Evolutionary conservation across 192 early-diverging fungal species (phyloP).

Genomic region (Podila clonocystis): DNA sequence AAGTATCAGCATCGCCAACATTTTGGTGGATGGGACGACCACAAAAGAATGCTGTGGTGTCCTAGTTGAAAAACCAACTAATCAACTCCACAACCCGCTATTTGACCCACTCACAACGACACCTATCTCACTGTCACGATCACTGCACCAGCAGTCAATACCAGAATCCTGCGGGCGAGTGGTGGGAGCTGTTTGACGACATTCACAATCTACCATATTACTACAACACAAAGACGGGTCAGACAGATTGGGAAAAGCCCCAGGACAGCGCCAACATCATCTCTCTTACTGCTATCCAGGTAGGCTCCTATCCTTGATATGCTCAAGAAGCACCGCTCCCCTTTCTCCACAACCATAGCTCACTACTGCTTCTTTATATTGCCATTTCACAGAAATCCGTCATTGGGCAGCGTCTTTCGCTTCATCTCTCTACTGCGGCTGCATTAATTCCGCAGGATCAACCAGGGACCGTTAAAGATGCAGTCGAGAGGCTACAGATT

Average conservation of each 20-base stretch:
- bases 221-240: conserved; percentile 87
- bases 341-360: background rate
- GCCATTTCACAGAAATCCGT: conserved; percentile 59
- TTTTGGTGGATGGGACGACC: background rate
- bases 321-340: background rate
- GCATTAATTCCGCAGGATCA: conserved; percentile 13
- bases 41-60: too few species aligned
- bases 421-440: conserved; percentile 41
- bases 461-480: background rate
- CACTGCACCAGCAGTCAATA: conserved; percentile 62
- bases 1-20: conserved; percentile 26
- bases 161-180: conserved; percentile 83
- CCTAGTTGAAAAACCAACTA: too few species aligned
- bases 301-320: conserved; percentile 30
- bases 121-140: background rate
- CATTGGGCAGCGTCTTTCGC: conserved; percentile 82
- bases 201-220: conserved; percentile 89
- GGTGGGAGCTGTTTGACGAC: conserved; percentile 97
- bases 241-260: conserved; percentile 91
- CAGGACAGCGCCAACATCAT: conserved; percentile 71
- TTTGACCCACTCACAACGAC: background rate
- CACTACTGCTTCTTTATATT: background rate
- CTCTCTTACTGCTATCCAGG: conserved; percentile 75
- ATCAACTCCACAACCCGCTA: too few species aligned
- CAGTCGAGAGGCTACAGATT: conserved; percentile 25